Percentiles rank a stretch among this genome's conserved stretches.
phyloP scores from a whole-genome alignment of 768 basidiomycete species.

The Lactifluus piperatus region DNA sequence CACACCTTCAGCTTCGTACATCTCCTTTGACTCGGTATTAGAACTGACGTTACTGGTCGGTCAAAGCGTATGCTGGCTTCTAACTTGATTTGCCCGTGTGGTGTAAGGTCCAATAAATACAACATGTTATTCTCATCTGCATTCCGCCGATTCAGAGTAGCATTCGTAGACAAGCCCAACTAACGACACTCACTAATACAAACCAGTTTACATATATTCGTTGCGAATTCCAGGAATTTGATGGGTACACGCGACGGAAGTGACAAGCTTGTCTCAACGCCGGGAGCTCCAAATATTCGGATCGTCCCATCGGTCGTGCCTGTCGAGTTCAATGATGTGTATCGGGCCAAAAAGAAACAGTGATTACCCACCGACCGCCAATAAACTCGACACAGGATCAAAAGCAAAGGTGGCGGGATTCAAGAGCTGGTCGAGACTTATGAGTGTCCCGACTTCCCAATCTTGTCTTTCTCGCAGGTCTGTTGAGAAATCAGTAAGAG shows the following conservation, averaged over 20 bases:
- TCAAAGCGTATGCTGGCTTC: slow-evolving; percentile 43
- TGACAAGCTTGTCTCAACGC: slow-evolving; percentile 48
- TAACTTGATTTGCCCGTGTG: slow-evolving; percentile 44
- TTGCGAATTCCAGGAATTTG: slow-evolving; percentile 56
- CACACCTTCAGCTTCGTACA: slow-evolving; percentile 2
- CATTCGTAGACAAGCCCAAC: neutral
- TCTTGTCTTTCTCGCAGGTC: slow-evolving; percentile 48
- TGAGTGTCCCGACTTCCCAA: slow-evolving; percentile 47
- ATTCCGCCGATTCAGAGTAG: neutral
- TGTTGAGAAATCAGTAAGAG: slow-evolving; percentile 46
- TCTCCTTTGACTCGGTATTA: neutral
- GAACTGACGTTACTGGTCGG: slow-evolving; percentile 31
- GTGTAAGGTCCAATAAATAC: slow-evolving; percentile 52
- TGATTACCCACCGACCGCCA: slow-evolving; percentile 46
- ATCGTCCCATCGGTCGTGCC: slow-evolving; percentile 60
- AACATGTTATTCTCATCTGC: slow-evolving; percentile 45
- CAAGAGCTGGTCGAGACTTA: slow-evolving; percentile 40
- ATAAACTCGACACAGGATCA: slow-evolving; percentile 50
- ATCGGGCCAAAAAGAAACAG: neutral
- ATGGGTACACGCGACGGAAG: slow-evolving; percentile 35
- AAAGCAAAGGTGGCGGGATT: slow-evolving; percentile 46
- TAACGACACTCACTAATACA: slow-evolving; percentile 45
- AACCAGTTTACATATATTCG: slow-evolving; percentile 43
- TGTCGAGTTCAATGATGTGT: slow-evolving; percentile 22
- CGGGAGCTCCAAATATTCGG: slow-evolving; percentile 57